Conservation (phyloP, 1,139 yeast species). For the Debaryomyces psychrophilus region DNA sequence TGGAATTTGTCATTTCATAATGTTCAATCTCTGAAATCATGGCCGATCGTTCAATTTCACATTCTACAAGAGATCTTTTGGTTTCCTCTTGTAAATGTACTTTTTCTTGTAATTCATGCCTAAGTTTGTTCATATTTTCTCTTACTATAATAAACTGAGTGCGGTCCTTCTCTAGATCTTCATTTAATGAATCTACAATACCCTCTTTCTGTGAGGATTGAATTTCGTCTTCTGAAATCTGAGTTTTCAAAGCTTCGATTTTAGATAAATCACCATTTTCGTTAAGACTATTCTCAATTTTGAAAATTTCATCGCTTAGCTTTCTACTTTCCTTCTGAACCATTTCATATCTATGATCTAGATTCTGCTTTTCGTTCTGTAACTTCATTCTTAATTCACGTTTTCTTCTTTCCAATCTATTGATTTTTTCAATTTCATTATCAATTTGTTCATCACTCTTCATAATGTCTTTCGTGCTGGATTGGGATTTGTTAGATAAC, state of each 20-base stretch:
- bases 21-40: conserved; percentile 15
- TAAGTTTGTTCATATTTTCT: conserved; percentile 12
- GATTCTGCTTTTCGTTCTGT: conserved; percentile 18
- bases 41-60: conserved; percentile 17
- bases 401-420: conserved; percentile 22
- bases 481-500: conserved; percentile 29
- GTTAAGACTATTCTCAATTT: conserved; percentile 32
- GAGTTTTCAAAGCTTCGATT: conserved; percentile 33
- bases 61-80: conserved; percentile 15
- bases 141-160: conserved; percentile 11
- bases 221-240: conserved; percentile 32
- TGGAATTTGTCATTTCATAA: conserved; percentile 17
- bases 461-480: conserved; percentile 23
- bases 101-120: conserved; percentile 15
- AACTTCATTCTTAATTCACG: conserved; percentile 19
- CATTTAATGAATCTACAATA: conserved; percentile 31
- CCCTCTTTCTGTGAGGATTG: conserved; percentile 33
- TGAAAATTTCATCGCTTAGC: conserved; percentile 22
- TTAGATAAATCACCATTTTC: conserved; percentile 40
- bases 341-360: conserved; percentile 20
- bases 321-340: conserved; percentile 21
- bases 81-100: conserved; percentile 13
- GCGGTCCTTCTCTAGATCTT: conserved; percentile 27
- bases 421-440: conserved; percentile 26
- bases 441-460: conserved; percentile 21